Conservation (phyloP, 2,329 filamentous ascomycete genomes). For the Penicillium psychrosexuale region DNA sequence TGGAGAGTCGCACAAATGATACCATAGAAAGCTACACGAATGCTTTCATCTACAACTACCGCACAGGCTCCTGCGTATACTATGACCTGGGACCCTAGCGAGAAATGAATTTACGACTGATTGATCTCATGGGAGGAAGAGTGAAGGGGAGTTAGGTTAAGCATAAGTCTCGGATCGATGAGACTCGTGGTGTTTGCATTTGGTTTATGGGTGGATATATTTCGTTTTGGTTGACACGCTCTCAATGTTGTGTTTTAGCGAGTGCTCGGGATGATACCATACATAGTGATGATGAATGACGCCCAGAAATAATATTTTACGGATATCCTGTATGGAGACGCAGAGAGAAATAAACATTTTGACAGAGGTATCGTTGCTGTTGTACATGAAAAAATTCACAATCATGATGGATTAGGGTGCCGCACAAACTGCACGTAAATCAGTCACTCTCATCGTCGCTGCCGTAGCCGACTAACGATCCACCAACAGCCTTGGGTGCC, state of each 20-base stretch:
- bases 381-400: constrained; percentile 27
- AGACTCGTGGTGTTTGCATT: constrained; percentile 13
- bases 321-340: constrained; percentile 7
- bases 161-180: constrained; percentile 7
- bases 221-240: constrained; percentile 6
- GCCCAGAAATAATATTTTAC: constrained; percentile 6
- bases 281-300: constrained; percentile 13
- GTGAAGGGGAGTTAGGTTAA: neutral
- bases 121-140: neutral
- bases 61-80: constrained; percentile 77
- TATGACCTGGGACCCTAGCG: constrained; percentile 64
- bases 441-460: constrained; percentile 78
- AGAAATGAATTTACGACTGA: constrained; percentile 19
- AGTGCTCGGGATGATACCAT: constrained; percentile 17
- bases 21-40: constrained; percentile 60
- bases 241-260: constrained; percentile 18
- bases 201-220: constrained; percentile 1
- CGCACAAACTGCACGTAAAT: constrained; percentile 13
- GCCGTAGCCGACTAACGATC: constrained; percentile 81
- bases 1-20: constrained; percentile 39
- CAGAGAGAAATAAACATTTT: constrained; percentile 7
- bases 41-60: constrained; percentile 88
- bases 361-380: constrained; percentile 35
- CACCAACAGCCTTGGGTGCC: constrained; percentile 44
- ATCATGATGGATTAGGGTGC: constrained; percentile 12